Conservation (phyloP, 2,329 filamentous ascomycete genomes). For the Penicillium sp. region DNA sequence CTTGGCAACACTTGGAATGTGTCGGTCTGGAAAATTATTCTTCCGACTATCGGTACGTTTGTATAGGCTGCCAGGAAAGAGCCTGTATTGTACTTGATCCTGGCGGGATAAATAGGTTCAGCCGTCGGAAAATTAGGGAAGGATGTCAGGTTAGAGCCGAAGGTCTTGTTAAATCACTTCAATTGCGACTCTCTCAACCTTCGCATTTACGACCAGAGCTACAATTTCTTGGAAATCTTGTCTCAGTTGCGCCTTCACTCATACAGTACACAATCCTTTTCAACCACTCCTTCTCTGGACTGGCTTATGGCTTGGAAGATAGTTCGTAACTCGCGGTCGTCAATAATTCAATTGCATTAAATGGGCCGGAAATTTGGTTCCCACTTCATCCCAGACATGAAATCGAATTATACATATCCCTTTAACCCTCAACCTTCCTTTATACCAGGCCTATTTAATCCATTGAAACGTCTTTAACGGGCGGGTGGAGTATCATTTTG, state of each 20-base stretch:
- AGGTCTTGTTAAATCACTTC: conserved; percentile 13
- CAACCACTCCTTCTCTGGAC: conserved; percentile 16
- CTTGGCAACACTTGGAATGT: conserved; percentile 15
- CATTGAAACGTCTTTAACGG: too few relatives aligned
- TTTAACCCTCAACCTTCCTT: too few relatives aligned
- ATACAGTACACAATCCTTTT: conserved; percentile 21
- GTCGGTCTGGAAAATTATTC: background rate
- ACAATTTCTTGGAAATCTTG: conserved; percentile 14
- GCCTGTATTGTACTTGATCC: conserved; percentile 8
- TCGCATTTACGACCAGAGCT: conserved; percentile 24
- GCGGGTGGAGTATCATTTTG: too few relatives aligned
- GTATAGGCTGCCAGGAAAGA: too few relatives aligned
- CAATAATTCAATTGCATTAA: background rate
- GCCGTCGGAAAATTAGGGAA: conserved; percentile 10
- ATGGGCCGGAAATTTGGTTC: background rate
- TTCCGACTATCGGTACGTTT: too few relatives aligned
- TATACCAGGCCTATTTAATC: too few relatives aligned
- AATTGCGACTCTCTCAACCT: conserved; percentile 15
- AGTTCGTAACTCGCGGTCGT: background rate
- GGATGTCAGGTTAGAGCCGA: conserved; percentile 13
- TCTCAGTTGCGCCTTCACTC: conserved; percentile 9
- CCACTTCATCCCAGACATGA: too few relatives aligned
- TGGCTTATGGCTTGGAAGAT: conserved; percentile 27
- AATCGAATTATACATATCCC: too few relatives aligned
- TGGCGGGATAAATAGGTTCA: conserved; percentile 18